Base-by-base conservation (phyloP, 2,329 filamentous ascomycete genomes). In the Elsinoe batatas region DNA sequence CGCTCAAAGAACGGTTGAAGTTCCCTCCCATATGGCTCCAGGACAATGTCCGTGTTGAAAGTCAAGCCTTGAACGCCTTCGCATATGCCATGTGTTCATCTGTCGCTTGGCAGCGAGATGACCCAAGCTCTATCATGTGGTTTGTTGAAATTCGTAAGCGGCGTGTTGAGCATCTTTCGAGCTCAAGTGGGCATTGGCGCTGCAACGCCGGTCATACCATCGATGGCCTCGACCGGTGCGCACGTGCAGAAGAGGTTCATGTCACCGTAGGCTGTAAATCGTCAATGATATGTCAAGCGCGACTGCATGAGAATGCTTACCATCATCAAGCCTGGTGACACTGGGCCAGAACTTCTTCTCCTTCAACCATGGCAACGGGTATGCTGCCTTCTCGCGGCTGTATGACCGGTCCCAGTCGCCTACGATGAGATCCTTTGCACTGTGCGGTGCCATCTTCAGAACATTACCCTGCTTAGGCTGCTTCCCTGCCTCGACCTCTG, bases 321-420 rank as follows among this genome's bases (percentile, higher is more conserved):
- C 80, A 76, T 96, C 91, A 68, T 97, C 87, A 17, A 96, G 77
- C 68, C 91, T 80, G 5, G 86, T 88, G 12, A 95, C 89, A 35
- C 77, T 84, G 0, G 91, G 91, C 91, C 91, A 97, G 74, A 96
- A 96, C 77, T 97, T 97, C 85, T 94, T 96, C 80, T 95, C 88
- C 69, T 81, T 80, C 59, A 97, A 73, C 72, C 82, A 95, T 0
- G 83, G 76, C 60, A 95, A 68, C 15, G 91, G 91, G 69, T 95
- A 97, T 0, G 89, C 91, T 0, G 91, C 91, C 72, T 84, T 79
- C 73, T 93, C 85, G 26, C 90, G 76, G 1, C 78, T 81, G 69
- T 97, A 97, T 1, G 82, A 77, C n/a, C 91, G 78, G 59, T 88
- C 78, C 91, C 91, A 97, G 64, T 88, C 82, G 2, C 80, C 80